Evolutionary conservation across 257 asterid genomes (phyloP), one percentile per base, ranked within the genome.

Genomic region (Rauvolfia tetraphylla): DNA sequence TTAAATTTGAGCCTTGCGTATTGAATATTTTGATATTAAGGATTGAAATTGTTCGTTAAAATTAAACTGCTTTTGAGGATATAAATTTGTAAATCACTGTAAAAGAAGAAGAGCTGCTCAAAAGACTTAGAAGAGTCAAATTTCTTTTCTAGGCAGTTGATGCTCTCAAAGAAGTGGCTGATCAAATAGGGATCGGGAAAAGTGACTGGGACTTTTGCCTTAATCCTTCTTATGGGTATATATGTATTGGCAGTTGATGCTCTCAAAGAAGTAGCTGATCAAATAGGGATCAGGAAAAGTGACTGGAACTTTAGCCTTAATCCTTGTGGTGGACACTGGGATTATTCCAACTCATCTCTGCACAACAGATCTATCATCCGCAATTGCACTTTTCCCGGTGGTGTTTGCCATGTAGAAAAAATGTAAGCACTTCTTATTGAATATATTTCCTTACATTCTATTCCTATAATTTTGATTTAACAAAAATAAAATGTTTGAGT

Each of bases 251-350:
- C 86, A 90, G 93, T 77, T 71, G 70, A 69, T 48, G 92, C 83
- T 74, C 93, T 90, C 75, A 34, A 14, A 36, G 89, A 87, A 84
- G 81, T 90, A 72, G 96, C 90, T 59, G 44, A 14, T 48, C 79
- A 90, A 74, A 49, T 90, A 83, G 85, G 92, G 11, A 17, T 51
- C 4, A 17, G 18, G 22, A 90, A 88, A 78, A 84, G 17, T 39
- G 90, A 86, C 73, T 88, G 96, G 93, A 63, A 90, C 71, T 88
- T 87, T 77, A 75, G 0, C 54, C 79, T 80, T n/a, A 86, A 90
- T 83, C 96, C 96, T 14, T 90, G 96, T 75, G 87, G 77, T 78
- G 71, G 66, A 27, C 85, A 80, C 72, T 88, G 96, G 96, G 62
- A 25, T 7, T 82, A 87, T 51, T 12, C 0, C 1, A 81, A 42